Base-by-base conservation (phyloP, 371 early-diverging fungal species). In the Mortierella sp. region DNA sequence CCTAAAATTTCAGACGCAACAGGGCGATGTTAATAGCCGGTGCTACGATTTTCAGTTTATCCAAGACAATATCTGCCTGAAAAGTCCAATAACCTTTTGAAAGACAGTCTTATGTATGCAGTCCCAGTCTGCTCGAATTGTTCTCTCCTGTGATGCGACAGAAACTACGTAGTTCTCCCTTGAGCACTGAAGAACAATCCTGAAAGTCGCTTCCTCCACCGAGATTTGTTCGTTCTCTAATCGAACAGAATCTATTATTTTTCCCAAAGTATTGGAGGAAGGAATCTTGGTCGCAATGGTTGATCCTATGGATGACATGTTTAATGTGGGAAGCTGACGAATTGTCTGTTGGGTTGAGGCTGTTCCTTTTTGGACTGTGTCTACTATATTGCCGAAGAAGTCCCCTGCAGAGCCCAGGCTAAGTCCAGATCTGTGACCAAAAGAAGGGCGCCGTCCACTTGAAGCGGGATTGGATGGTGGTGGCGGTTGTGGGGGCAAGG, bases 81-180 rank as follows among this genome's bases (percentile, higher is more conserved):
- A n/a, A n/a, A 12, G 23, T 28, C 31, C n/a, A 29, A 19, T 29
- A 68, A 80, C 80, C 80, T 74, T 80, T 43, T 74, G 71, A 35
- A 80, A 80, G 17, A 80, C 75, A 4, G 75, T 74, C 40, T 74
- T 74, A 59, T 74, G 80, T 28, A 80, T 80, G 51, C 74, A 74
- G 12, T 69, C 74, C 80, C 80, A 80, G 34, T 80, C 68, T 9
- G 70, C 71, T 15, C 80, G 70, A 42, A 80, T 74, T 2, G 67
- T 31, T 3, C 58, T 29, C 34, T 70, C 75, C 13, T 74, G 70
- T 40, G 67, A 37, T 2, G 68, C 74, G 4, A 80, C 29, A 31
- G 80, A 70, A 10, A 80, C 75, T 13, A 80, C 75, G n/a, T 70
- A 71, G 60, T 71, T 74, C 54, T 54, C 71, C 10, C n/a, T 61